phyloP scores from a whole-genome alignment of 2,329 filamentous ascomycete genomes.

The Fragosphaeria purpurea region DNA sequence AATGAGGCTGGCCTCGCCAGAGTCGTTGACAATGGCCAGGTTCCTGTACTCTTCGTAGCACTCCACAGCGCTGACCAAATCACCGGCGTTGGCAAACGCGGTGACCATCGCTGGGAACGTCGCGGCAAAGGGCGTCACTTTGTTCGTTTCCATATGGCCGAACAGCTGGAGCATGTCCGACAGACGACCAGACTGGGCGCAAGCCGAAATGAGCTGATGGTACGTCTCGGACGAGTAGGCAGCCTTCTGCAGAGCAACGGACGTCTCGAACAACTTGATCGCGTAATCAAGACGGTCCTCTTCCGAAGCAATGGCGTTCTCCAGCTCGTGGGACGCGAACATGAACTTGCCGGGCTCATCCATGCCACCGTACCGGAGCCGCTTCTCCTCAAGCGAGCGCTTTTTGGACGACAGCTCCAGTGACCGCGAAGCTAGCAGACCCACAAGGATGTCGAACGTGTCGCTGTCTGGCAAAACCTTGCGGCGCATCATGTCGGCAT shows the following conservation, averaged over 20 bases:
- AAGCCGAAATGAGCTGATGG: slow-evolving; percentile 74
- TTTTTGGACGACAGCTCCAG: slow-evolving; percentile 68
- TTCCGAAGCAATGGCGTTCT: slow-evolving; percentile 75
- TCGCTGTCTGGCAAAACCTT: slow-evolving; percentile 71
- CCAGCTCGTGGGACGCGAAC: slow-evolving; percentile 77
- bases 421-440: slow-evolving; percentile 69
- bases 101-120: slow-evolving; percentile 92
- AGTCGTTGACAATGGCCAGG: slow-evolving; percentile 76
- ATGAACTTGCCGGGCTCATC: slow-evolving; percentile 78
- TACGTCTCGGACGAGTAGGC: slow-evolving; percentile 76
- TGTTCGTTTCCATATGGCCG: slow-evolving; percentile 77
- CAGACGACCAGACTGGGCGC: slow-evolving; percentile 69
- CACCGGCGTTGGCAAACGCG: slow-evolving; percentile 74
- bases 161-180: slow-evolving; percentile 87
- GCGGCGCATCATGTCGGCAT: slow-evolving; percentile 88
- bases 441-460: slow-evolving; percentile 82
- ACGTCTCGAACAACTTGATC: slow-evolving; percentile 74
- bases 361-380: slow-evolving; percentile 75
- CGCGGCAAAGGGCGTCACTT: slow-evolving; percentile 63
- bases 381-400: slow-evolving; percentile 66
- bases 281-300: slow-evolving; percentile 82
- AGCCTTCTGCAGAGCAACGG: slow-evolving; percentile 50
- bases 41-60: slow-evolving; percentile 92
- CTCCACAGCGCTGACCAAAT: slow-evolving; percentile 80
- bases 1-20: slow-evolving; percentile 56